phyloP scores from a whole-genome alignment of 2,329 filamentous ascomycete species.

The Verticillium alfalfae region DNA sequence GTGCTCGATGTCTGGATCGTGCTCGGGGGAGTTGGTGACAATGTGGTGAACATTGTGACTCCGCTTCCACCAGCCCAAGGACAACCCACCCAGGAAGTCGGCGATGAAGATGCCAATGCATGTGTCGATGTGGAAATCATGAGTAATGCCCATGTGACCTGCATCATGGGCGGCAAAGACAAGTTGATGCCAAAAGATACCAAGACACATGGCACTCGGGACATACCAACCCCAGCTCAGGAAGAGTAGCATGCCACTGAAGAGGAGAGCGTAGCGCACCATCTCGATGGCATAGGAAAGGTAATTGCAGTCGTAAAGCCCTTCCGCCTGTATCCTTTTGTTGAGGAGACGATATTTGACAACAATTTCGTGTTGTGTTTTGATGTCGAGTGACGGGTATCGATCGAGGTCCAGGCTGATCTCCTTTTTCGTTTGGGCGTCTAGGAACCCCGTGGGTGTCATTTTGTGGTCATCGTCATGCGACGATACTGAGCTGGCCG shows the following conservation, averaged over 20 bases:
- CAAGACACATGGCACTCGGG: conserved; percentile 68
- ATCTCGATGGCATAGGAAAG: conserved; percentile 70
- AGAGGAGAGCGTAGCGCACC: conserved; percentile 65
- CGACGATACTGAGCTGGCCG: conserved; percentile 58
- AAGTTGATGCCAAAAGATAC: conserved; percentile 88
- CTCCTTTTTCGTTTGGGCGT: conserved; percentile 68
- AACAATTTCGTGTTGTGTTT: conserved; percentile 70
- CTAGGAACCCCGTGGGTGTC: conserved; percentile 60
- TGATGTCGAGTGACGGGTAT: conserved; percentile 72
- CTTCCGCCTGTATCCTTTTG: conserved; percentile 64
- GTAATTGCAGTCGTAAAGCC: conserved; percentile 82
- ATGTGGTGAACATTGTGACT: conserved; percentile 97
- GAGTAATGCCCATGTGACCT: conserved; percentile 95
- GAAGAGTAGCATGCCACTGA: conserved; percentile 54
- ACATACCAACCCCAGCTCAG: conserved; percentile 62
- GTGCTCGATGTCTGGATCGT: conserved; percentile 92
- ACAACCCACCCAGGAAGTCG: conserved; percentile 83
- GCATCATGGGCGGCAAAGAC: conserved; percentile 93
- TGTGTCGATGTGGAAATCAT: conserved; percentile 77
- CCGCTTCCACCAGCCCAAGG: conserved; percentile 93
- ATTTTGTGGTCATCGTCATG: conserved; percentile 33
- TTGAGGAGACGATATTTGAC: conserved; percentile 77
- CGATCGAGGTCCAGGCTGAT: conserved; percentile 70
- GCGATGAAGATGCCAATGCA: conserved; percentile 86
- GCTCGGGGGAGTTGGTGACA: conserved; percentile 89